Percentiles rank a stretch among this genome's conserved stretches.
Evolutionary conservation across 2,329 filamentous ascomycete species (phyloP).

Genomic region (Colletotrichum viniferum): DNA sequence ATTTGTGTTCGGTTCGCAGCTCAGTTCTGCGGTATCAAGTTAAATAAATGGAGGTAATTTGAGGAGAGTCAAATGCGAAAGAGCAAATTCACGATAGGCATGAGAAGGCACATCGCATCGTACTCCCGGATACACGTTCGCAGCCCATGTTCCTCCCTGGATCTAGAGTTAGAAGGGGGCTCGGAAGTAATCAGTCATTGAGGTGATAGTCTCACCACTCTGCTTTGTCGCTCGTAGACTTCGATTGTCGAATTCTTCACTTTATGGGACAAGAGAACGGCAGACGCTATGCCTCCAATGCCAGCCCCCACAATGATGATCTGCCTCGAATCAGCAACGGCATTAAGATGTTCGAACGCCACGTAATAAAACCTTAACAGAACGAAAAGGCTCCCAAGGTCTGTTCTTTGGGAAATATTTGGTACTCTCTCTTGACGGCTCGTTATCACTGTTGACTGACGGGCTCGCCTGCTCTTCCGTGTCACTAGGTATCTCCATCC

Average conservation of each 20-base stretch:
- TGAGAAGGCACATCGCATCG: slow-evolving; percentile 26
- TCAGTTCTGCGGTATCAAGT: not conserved
- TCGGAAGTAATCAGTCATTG: not conserved
- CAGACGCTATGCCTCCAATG: slow-evolving; percentile 47
- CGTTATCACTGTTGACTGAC: not conserved
- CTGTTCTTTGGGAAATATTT: not conserved
- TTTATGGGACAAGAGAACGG: slow-evolving; percentile 21
- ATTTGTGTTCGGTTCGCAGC: slow-evolving; percentile 19
- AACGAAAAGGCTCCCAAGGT: not conserved
- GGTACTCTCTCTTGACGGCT: not conserved
- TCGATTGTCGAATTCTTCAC: slow-evolving; percentile 13
- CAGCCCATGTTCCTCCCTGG: slow-evolving; percentile 17
- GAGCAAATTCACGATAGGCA: slow-evolving; percentile 11
- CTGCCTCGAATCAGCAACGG: not conserved
- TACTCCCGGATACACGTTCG: slow-evolving; percentile 21
- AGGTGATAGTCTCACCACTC: not conserved
- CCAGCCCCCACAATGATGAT: slow-evolving; percentile 46
- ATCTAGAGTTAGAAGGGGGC: not conserved
- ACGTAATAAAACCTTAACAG: not conserved
- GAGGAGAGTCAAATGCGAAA: not conserved
- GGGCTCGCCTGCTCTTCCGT: not conserved
- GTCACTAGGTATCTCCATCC: not conserved
- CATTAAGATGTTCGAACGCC: not conserved
- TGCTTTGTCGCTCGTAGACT: slow-evolving; percentile 11
- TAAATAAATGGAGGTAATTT: fast-evolving